Conservation (phyloP, 2,329 filamentous ascomycete species). For the Aureobasidium namibiae region DNA sequence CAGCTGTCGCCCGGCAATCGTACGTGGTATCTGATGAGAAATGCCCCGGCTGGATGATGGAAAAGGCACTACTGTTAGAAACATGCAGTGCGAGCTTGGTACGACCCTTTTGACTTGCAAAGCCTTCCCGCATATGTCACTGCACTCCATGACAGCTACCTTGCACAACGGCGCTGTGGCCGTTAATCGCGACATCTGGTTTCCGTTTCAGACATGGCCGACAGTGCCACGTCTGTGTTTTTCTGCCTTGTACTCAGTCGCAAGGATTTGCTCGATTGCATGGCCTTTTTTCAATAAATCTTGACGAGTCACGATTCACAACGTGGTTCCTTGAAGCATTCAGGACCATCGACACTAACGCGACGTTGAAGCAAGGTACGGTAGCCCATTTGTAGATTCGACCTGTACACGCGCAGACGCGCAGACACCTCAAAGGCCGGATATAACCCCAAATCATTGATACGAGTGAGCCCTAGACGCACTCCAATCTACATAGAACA, state of each 20-base stretch:
- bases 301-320: background rate
- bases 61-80: background rate
- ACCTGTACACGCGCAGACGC: background rate
- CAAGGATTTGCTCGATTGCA: background rate
- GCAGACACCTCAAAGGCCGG: background rate
- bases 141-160: slow-evolving; percentile 4
- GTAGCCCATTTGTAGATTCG: background rate
- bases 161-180: background rate
- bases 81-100: background rate
- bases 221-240: slow-evolving; percentile 8
- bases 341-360: background rate
- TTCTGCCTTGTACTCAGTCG: background rate
- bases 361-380: background rate
- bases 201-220: background rate
- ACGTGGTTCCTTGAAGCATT: background rate
- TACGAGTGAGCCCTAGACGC: background rate
- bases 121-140: slow-evolving; percentile 11
- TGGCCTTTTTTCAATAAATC: background rate
- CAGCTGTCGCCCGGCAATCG: background rate
- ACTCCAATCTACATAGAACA: background rate
- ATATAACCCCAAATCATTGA: background rate
- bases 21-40: background rate
- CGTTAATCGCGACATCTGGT: background rate
- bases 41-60: background rate
- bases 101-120: background rate